Percentiles rank a stretch among this genome's conserved stretches.
phyloP scores from a whole-genome alignment of 2,329 filamentous ascomycete species.

The Fusarium compactum region DNA sequence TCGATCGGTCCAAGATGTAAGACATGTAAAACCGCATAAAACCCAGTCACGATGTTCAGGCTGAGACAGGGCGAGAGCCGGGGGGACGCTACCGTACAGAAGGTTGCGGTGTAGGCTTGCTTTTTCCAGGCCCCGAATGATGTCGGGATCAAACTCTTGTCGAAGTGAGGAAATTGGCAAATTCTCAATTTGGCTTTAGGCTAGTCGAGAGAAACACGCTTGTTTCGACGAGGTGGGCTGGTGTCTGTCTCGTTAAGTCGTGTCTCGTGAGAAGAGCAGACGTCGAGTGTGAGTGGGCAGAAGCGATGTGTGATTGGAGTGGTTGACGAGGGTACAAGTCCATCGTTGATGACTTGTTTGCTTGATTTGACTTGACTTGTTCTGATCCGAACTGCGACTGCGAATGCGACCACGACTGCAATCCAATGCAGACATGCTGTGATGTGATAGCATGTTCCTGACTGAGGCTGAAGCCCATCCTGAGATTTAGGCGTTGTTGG shows the following conservation, averaged over 20 bases:
- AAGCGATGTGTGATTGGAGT: slow-evolving; percentile 9
- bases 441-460: slow-evolving; percentile 2
- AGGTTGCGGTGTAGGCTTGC: slow-evolving; percentile 42
- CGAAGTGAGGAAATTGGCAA: slow-evolving; percentile 22
- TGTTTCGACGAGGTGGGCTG: slow-evolving; percentile 35
- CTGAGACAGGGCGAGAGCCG: slow-evolving; percentile 33
- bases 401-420: background rate
- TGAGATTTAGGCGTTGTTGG: slow-evolving; percentile 18
- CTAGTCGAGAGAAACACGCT: slow-evolving; percentile 38
- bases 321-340: background rate
- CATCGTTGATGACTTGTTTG: slow-evolving; percentile 4
- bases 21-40: slow-evolving; percentile 44
- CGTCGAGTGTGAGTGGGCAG: slow-evolving; percentile 32
- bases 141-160: slow-evolving; percentile 34
- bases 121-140: slow-evolving; percentile 40
- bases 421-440: background rate
- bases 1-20: slow-evolving; percentile 44
- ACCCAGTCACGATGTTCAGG: slow-evolving; percentile 38
- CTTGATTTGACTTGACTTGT: background rate
- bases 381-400: background rate
- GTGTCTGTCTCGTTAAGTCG: slow-evolving; percentile 36
- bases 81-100: slow-evolving; percentile 15
- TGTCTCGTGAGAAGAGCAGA: slow-evolving; percentile 39
- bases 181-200: slow-evolving; percentile 38
- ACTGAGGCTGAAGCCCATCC: slow-evolving; percentile 1